Evolutionary conservation across 139 green algal species (phyloP).

Genomic region (Eudorina sp.): DNA sequence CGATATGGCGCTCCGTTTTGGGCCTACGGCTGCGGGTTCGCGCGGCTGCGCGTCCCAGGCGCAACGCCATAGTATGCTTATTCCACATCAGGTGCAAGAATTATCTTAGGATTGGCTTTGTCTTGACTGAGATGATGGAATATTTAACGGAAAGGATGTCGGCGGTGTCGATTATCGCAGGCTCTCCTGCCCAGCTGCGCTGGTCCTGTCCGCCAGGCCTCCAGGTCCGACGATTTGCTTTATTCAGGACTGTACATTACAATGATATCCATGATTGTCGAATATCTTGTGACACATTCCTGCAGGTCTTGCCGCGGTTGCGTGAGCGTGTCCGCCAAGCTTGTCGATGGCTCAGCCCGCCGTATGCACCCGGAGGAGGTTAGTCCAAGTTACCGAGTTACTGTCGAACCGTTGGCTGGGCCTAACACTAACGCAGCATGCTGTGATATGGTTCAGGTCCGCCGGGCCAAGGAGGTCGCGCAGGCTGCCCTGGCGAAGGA

Average conservation of each 20-base stretch:
- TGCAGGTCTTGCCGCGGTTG: slow-evolving; percentile 8
- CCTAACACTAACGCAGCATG: no score
- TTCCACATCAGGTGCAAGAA: slow-evolving; percentile 3
- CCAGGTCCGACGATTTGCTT: neutral
- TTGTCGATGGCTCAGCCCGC: slow-evolving; percentile 29
- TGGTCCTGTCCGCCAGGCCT: neutral
- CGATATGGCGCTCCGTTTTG: neutral
- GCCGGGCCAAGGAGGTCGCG: slow-evolving; percentile 36
- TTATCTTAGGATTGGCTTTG: no score
- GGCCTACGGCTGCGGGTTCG: neutral
- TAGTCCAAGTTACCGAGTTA: neutral
- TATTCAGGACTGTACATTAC: neutral
- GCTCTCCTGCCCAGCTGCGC: neutral
- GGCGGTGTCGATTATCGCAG: slow-evolving; percentile 4
- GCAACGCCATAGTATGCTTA: neutral
- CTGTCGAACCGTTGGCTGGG: no score
- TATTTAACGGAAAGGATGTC: neutral
- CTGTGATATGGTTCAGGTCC: slow-evolving; percentile 4
- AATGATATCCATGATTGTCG: neutral
- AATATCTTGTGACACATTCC: neutral
- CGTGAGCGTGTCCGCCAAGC: slow-evolving; percentile 20
- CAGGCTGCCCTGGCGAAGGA: slow-evolving; percentile 38
- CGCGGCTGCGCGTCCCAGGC: slow-evolving; percentile 9
- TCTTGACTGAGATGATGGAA: no score
- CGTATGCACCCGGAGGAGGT: slow-evolving; percentile 31